Evolutionary conservation across 2,329 filamentous ascomycete species (phyloP).

Genomic region (Fusarium camptoceras): DNA sequence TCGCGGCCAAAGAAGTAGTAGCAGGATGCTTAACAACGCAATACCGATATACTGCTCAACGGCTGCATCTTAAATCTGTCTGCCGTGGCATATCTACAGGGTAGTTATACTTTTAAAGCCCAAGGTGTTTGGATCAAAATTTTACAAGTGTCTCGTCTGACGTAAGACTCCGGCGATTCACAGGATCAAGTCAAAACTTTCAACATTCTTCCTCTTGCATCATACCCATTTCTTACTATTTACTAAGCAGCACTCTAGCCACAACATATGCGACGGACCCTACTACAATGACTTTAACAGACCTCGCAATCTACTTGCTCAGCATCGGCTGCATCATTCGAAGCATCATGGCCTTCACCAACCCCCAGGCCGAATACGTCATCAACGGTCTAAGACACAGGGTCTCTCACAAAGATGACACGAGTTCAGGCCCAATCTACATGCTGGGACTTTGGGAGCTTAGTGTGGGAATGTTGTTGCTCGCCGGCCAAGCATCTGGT

Average conservation of each 20-base stretch:
- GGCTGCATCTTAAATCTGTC: too few relatives aligned
- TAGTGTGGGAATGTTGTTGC: background rate
- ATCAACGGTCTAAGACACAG: constrained; percentile 11
- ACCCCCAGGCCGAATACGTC: constrained; percentile 13
- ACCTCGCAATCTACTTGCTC: background rate
- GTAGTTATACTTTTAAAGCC: too few relatives aligned
- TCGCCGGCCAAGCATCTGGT: background rate
- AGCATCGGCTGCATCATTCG: background rate
- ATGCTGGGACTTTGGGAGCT: constrained; percentile 17
- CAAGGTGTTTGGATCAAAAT: too few relatives aligned
- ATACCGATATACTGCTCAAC: too few relatives aligned
- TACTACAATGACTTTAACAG: background rate
- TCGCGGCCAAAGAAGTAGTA: too few relatives aligned
- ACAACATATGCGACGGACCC: fast-evolving
- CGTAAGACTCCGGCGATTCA: background rate
- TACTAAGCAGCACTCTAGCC: background rate
- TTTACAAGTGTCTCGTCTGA: background rate
- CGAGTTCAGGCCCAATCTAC: constrained; percentile 2
- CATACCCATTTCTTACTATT: background rate
- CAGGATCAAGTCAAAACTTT: background rate
- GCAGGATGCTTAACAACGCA: too few relatives aligned
- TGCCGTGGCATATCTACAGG: too few relatives aligned
- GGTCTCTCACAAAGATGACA: background rate
- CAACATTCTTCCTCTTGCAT: background rate
- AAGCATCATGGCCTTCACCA: constrained; percentile 12